Base-by-base conservation (phyloP, 2,329 filamentous ascomycete species). In the Talaromyces sp. region DNA sequence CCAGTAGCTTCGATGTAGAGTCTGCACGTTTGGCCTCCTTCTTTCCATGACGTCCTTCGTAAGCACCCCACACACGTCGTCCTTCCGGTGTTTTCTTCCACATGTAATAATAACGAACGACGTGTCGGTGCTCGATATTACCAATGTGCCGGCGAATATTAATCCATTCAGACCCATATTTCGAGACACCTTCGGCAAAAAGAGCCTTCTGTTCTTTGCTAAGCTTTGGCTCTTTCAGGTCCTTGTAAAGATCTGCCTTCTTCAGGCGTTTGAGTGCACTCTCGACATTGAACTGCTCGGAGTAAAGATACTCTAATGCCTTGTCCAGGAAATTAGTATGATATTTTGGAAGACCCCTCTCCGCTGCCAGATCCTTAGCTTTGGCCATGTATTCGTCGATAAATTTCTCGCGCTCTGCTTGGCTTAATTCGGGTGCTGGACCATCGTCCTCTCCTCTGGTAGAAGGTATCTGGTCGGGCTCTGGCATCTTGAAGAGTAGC, bases 11-110 rank as follows among this genome's bases (percentile, higher is more conserved):
- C 31, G 84, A 84, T 15, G 83, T 82, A 6, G 83, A 82, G 48
- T 86, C 87, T 46, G 75, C 72, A 28, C 72, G 69, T 66, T 89
- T 88, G 25, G 86, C 85, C 68, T 95, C 90, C 74, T 94, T 96
- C 73, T 93, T 95, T 58, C 90, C 89, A 70, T 95, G 96, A 46
- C 93, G 85, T 10, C 89, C 91, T 53, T 89, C 85, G 66, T 89
- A 96, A 63, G 86, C 89, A 60, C 91, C 91, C 92, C 94, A 97
- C 21, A 99, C 86, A 65, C 94, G 86, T 69, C 84, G 87, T 40
- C 94, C 94, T 59, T 87, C 86, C 1, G 88, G 82, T 0, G 91
- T 91, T 75, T 97, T 97, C 77, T 99, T 99, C 94, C 94, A 99
- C 63, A 89, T 89, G 71, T 99, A 99, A 74, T 97, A 99, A 70